A percentile compares a stretch with the other conserved stretches of the same genome.
phyloP scores from a whole-genome alignment of 129 eudicot species.

The Apium graveolens region DNA sequence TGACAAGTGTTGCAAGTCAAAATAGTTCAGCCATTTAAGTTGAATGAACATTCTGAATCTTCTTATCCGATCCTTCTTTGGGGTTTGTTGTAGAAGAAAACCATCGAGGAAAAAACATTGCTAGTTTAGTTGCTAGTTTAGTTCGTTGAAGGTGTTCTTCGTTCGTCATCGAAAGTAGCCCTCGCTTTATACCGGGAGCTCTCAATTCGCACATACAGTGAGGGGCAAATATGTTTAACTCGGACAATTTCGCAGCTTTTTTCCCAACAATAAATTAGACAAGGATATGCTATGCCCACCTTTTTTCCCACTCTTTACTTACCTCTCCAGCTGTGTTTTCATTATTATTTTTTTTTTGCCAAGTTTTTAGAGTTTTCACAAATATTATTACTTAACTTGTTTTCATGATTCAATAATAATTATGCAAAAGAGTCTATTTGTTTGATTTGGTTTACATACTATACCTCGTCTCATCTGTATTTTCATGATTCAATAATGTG shows the following conservation, averaged over 20 bases:
- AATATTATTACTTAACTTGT: not conserved
- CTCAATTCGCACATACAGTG: no score
- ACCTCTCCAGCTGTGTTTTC: not conserved
- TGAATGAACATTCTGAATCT: not conserved
- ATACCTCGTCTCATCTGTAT: no score
- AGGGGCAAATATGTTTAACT: no score
- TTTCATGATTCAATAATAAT: no score
- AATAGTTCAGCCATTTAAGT: not conserved
- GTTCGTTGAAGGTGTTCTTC: no score
- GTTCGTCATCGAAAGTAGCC: no score
- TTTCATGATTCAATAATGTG: slow-evolving; percentile 32
- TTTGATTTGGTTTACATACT: no score
- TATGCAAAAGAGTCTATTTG: no score
- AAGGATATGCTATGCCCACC: slow-evolving; percentile 17
- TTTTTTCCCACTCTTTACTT: slow-evolving; percentile 6
- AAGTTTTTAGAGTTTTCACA: slow-evolving; percentile 3
- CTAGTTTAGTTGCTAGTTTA: no score
- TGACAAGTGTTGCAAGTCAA: slow-evolving; percentile 31
- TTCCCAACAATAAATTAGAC: slow-evolving; percentile 12
- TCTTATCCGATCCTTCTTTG: not conserved
- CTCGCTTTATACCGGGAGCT: no score
- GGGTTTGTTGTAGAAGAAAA: slow-evolving; percentile 39
- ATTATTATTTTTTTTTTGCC: not conserved
- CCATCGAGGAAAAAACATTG: slow-evolving; percentile 29
- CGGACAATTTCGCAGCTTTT: no score